These are phyloP conservation scores for Lepraria neglecta DNA, from an alignment of 495 filamentous ascomycete genomes.

Conservation along the genomic window DNA sequence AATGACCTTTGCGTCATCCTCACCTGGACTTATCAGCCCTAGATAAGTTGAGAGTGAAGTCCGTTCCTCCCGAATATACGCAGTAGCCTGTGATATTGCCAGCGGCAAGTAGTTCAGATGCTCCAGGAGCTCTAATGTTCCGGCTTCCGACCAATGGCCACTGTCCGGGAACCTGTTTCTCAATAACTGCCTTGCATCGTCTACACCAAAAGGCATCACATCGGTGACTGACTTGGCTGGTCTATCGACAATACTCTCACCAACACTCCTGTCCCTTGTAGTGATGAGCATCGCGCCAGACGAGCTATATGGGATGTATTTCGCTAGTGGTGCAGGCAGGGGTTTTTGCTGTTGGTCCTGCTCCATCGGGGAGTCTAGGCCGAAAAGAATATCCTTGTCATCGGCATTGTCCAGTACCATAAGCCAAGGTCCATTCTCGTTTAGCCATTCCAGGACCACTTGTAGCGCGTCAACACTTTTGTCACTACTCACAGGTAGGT, in stretches of 20 bases:
- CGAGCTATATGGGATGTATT: conserved; percentile 24
- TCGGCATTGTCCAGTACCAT: conserved; percentile 48
- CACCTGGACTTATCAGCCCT: background rate
- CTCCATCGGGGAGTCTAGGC: background rate
- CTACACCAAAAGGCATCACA: background rate
- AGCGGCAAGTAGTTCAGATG: conserved; percentile 23
- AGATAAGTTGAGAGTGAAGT: conserved; percentile 21
- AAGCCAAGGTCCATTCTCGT: conserved; percentile 37
- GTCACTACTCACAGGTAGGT: conserved; percentile 32
- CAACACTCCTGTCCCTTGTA: conserved; percentile 24
- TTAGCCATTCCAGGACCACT: conserved; percentile 37
- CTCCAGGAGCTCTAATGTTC: conserved; percentile 1
- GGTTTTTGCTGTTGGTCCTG: background rate
- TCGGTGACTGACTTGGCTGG: background rate
- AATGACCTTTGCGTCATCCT: conserved; percentile 7
- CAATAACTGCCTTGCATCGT: conserved; percentile 1
- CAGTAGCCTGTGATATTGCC: conserved; percentile 26
- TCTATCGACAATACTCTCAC: conserved; percentile 12
- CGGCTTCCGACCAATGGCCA: background rate
- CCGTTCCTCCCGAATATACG: conserved; percentile 18
- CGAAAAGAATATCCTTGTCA: conserved; percentile 35
- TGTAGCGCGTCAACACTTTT: conserved; percentile 32
- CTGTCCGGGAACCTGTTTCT: background rate
- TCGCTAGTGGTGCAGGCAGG: conserved; percentile 10
- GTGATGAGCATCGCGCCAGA: conserved; percentile 27